Base-by-base conservation (phyloP, 345 rosid species). In the Garcia nutans region DNA sequence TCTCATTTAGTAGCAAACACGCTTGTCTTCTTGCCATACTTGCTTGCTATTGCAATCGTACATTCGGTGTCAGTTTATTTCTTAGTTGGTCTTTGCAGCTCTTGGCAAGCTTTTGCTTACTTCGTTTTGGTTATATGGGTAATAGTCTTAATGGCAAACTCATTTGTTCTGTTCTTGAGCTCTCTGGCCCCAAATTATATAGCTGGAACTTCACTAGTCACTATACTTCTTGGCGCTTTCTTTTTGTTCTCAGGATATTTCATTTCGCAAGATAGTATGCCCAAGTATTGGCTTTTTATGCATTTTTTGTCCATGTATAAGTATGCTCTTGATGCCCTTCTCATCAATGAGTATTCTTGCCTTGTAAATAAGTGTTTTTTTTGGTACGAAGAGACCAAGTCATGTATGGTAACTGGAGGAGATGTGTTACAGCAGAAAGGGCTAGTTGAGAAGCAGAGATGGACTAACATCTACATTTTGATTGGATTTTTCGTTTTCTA, bases 191-290 rank as follows among this genome's bases (percentile, higher is more conserved):
- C 99, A 24, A 95, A 95, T 70, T 95, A 95, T 81, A 93, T 95
- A 2, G 87, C 97, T 0, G 99, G 97, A 37, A 93, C 97, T 3
- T 91, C 97, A 1, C 83, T 90, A 3, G 92, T 93, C 16, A 91
- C 96, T 1, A 78, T 91, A 45, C 82, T 91, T 65, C 90, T 92
- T 0, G 97, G 88, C 0, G 92, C 87, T 2, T 92, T 92, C 84
- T 95, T 95, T 71, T 87, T 95, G 74, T 95, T 94, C 83, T 94
- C 97, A 0, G 99, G 99, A 10, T 94, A 94, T 83, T 94, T 94
- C 85, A 91, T 94, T 12, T 88, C 97, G 2, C 80, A 86, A 70
- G 91, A 89, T 3, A 88, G 96, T 66, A 69, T 94, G 65, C 99
- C 98, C 9, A 90, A 88, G 84, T 94, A 90, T 65, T 94, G 99